phyloP scores from a whole-genome alignment of 2,329 filamentous ascomycete species.

The Neocatenulostroma microsporum region DNA sequence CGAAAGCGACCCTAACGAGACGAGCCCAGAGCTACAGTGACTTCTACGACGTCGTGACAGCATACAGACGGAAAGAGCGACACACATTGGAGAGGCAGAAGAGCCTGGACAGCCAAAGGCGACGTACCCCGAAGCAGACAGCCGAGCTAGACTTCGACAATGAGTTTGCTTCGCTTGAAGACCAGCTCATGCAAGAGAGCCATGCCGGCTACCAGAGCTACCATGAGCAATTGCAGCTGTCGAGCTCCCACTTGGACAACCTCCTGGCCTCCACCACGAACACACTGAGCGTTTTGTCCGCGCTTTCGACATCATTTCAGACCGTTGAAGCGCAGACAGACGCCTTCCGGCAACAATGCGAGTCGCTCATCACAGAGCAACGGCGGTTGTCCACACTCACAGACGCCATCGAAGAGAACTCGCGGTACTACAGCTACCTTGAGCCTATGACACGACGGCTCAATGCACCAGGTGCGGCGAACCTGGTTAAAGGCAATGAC shows the following conservation, averaged over 20 bases:
- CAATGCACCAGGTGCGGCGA: constrained; percentile 84
- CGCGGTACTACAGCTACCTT: constrained; percentile 91
- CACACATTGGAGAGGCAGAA: constrained; percentile 34
- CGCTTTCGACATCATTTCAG: constrained; percentile 77
- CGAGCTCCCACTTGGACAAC: constrained; percentile 71
- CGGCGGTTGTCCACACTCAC: constrained; percentile 69
- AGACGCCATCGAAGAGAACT: constrained; percentile 75
- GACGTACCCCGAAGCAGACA: constrained; percentile 17
- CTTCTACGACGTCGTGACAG: constrained; percentile 58
- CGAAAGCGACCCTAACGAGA: constrained; percentile 56
- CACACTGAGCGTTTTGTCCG: constrained; percentile 67
- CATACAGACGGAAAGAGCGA: constrained; percentile 51
- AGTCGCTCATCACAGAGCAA: constrained; percentile 77
- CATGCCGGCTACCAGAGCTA: constrained; percentile 84
- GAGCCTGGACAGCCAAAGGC: constrained; percentile 15
- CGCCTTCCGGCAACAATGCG: constrained; percentile 87
- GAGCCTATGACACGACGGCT: constrained; percentile 83
- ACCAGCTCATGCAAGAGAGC: constrained; percentile 68
- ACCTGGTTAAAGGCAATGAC: constrained; percentile 71
- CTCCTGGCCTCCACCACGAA: constrained; percentile 69
- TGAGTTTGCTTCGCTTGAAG: constrained; percentile 54
- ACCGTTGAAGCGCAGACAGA: constrained; percentile 83
- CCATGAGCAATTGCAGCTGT: constrained; percentile 70
- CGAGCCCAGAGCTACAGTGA: constrained; percentile 72
- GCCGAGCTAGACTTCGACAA: constrained; percentile 46